Percentiles rank a stretch among this genome's conserved stretches.
Evolutionary conservation across 2,329 filamentous ascomycete genomes (phyloP).

Genomic region (Chaetomium globosum): DNA sequence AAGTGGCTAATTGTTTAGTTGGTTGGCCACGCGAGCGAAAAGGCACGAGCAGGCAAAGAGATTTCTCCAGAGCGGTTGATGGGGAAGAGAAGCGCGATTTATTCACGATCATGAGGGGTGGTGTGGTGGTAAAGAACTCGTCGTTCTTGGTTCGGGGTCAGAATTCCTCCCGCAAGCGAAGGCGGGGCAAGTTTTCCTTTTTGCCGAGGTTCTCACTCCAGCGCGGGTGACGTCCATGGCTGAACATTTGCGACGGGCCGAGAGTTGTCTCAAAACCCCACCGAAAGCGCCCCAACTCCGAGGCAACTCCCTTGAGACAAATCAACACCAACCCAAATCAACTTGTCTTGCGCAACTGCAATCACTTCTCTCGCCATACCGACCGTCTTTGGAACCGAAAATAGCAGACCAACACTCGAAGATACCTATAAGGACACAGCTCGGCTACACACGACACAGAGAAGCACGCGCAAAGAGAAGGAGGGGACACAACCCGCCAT

Average conservation of each 20-base stretch:
- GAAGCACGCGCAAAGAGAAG: background rate
- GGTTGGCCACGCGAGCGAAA: slow-evolving; percentile 10
- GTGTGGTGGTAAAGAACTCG: background rate
- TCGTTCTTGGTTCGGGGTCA: background rate
- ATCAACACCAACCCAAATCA: background rate
- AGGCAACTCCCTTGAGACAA: background rate
- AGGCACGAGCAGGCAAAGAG: background rate
- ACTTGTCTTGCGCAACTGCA: background rate
- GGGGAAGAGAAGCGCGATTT: background rate
- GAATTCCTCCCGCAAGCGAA: slow-evolving; percentile 15
- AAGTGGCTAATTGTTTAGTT: background rate
- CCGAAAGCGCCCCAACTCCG: slow-evolving; percentile 12
- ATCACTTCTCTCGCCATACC: background rate
- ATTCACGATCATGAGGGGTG: background rate
- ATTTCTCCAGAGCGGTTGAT: background rate
- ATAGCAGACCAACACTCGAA: background rate
- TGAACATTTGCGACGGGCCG: slow-evolving; percentile 19
- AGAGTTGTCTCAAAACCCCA: slow-evolving; percentile 19
- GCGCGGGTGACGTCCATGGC: slow-evolving; percentile 29
- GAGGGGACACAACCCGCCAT: too few relatives aligned
- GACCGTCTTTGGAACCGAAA: background rate
- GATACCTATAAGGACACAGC: background rate
- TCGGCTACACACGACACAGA: background rate
- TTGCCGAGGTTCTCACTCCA: slow-evolving; percentile 36
- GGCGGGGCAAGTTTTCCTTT: slow-evolving; percentile 28